Conservation (phyloP, 2,329 filamentous ascomycete genomes). For the Fonsecaea nubica region DNA sequence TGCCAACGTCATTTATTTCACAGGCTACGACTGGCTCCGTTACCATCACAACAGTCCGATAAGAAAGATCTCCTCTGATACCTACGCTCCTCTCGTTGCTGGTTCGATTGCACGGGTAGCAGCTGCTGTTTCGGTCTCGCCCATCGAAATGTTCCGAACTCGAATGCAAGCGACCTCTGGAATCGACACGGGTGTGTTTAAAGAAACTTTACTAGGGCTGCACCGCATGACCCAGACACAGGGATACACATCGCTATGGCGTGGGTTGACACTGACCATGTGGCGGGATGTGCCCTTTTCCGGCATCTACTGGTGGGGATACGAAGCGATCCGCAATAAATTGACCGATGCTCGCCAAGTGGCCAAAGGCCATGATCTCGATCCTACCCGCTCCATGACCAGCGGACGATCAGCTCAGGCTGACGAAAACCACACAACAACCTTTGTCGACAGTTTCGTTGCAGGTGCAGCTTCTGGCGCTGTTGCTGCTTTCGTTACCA, state of each 20-base stretch:
- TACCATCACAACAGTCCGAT: constrained; percentile 76
- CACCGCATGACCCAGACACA: constrained; percentile 77
- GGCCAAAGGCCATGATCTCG: constrained; percentile 54
- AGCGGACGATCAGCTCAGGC: constrained; percentile 59
- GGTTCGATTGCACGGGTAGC: constrained; percentile 78
- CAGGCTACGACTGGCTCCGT: constrained; percentile 94
- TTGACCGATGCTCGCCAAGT: constrained; percentile 71
- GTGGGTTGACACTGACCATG: constrained; percentile 85
- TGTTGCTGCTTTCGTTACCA: constrained; percentile 85
- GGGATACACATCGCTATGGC: constrained; percentile 85
- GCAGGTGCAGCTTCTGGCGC: constrained; percentile 84
- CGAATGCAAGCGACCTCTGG: constrained; percentile 80
- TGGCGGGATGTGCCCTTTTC: constrained; percentile 99
- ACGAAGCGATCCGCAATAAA: constrained; percentile 78
- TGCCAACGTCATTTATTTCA: constrained; percentile 97
- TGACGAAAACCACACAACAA: constrained; percentile 73
- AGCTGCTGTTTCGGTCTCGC: constrained; percentile 82
- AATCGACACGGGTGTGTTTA: constrained; percentile 69
- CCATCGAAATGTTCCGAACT: constrained; percentile 93
- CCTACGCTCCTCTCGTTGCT: constrained; percentile 78
- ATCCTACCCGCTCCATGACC: constrained; percentile 49
- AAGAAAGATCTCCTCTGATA: constrained; percentile 66
- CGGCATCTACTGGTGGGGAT: constrained; percentile 97
- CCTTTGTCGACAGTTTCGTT: constrained; percentile 86
- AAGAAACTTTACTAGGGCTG: constrained; percentile 77